Evolutionary conservation across 495 filamentous ascomycete species (phyloP), one percentile per base, ranked within the genome.

Genomic region (Pseudevernia furfuracea): DNA sequence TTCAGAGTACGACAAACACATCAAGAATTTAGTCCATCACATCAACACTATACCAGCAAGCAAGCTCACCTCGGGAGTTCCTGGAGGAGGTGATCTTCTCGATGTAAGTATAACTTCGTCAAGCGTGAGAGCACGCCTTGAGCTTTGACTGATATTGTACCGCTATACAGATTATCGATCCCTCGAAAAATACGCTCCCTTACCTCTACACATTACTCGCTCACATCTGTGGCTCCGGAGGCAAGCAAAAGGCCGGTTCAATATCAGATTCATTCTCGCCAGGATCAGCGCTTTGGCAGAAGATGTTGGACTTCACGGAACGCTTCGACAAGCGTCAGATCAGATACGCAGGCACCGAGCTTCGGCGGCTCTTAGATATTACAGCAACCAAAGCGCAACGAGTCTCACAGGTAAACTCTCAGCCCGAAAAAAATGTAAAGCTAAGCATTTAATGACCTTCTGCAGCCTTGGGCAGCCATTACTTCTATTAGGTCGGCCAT

Each of bases 401-500:
- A 41, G 68, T 68, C 30, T 71, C 74, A 23, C 75, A 78, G 73
- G 85, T 79, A 75, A 61, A 78, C 3, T 30, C 34, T 15, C 12
- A 17, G 56, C 25, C 36, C 48, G 9, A 7, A 4, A 14, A 8
- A 17, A 49, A 63, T n/a, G 59, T 21, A 14, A 46, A 25, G 28
- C 12, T 1, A 14, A 11, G 39, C 44, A 23, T 4, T 49, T 62
- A 57, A 64, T 12, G 58, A 67, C 65, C 23, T 44, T 34, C 8
- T 23, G 19, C 53, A 85, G 89, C 82, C 87, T 15, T 73, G 79
- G 4, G 72, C 84, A 52, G 88, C 85, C 12, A 79, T 90, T 48
- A 76, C 78, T 25, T 75, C 83, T 9, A 77, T 92, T 36, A 75
- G 82, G 48, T 78, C 82, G 60, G 87, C 87, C 25, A 83, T 96